Evolutionary conservation across 78 protist species (phyloP).

Genomic region (Cyanophora paradoxa): DNA sequence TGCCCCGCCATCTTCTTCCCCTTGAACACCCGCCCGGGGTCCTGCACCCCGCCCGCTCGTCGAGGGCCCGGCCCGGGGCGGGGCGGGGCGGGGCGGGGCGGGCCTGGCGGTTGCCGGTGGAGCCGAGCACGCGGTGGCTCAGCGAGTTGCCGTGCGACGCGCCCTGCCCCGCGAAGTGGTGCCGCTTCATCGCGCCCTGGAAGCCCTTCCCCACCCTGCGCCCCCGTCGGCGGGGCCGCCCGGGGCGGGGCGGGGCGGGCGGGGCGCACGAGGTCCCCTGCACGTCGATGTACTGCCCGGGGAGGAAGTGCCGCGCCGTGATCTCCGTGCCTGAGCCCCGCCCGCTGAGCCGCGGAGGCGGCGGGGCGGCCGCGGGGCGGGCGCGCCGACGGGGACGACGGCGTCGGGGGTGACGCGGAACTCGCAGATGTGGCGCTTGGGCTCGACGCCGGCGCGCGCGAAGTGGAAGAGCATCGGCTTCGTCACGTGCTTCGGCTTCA

Average conservation of each 20-base stretch:
- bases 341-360: too few relatives aligned
- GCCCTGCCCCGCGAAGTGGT: constrained; percentile 46
- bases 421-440: constrained; percentile 41
- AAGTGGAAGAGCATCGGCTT: constrained; percentile 46
- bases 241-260: too few relatives aligned
- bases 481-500: too few relatives aligned
- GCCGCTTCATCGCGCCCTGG: constrained; percentile 60
- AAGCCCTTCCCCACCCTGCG: constrained; percentile 72
- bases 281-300: constrained; percentile 51
- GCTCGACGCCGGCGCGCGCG: constrained; percentile 45
- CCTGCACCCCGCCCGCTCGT: too few relatives aligned
- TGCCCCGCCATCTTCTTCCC: constrained; percentile 69
- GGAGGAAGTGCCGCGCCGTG: constrained; percentile 44
- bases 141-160: constrained; percentile 62
- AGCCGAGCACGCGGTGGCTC: constrained; percentile 46
- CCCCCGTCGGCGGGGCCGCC: too few relatives aligned
- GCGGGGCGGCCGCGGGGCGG: too few relatives aligned
- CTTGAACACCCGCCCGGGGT: constrained; percentile 57
- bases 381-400: constrained; percentile 47
- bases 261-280: constrained; percentile 32
- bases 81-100: too few relatives aligned
- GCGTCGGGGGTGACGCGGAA: constrained; percentile 52
- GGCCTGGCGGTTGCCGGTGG: constrained; percentile 60
- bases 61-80: too few relatives aligned
- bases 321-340: too few relatives aligned